Evolutionary conservation across 1,139 yeast species (phyloP), one percentile per base, ranked within the genome.

Genomic region (Geotrichum reessii): DNA sequence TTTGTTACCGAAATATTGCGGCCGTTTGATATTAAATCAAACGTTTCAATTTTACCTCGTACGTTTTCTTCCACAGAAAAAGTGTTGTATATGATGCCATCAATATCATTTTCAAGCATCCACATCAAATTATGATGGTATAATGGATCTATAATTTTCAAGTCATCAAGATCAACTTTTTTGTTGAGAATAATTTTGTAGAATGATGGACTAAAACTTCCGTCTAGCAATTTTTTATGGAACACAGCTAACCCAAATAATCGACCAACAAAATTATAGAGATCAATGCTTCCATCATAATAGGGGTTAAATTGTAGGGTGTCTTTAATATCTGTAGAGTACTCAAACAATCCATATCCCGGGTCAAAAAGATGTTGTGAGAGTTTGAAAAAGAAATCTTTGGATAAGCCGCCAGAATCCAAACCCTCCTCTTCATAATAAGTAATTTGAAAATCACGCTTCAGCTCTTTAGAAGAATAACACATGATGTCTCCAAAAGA

Each of bases 341-440:
- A 93, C 76, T 93, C 97, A 73, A 93, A 93, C 69, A 93, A 78
- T 76, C 99, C 91, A 74, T 93, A 93, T 75, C 92, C 90, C 62
- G 99, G 99, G 73, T 93, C 92, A 75, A 93, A 93, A 97, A 93
- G 93, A 74, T 93, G 97, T 72, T 93, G 99, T 1, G 97, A 91
- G 65, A 93, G 79, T 70, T 92, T 80, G 76, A 91, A 93, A 84
- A 93, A 93, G 74, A 90, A 93, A 74, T 93, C 99, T 78, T 99
- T 83, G 33, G 97, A 90, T 64, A 93, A 98, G 72, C 99, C 99
- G 80, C 99, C 99, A 71, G 5, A 4, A 37, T 37, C 17, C 12
- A 37, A 3, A 37, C 42, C 42, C 5, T 12, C 17, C 42, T 37
- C 42, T 1, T 19, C 42, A 37, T 3, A 14, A 37, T 14, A 37